Percentiles rank a stretch among this genome's conserved stretches.
Conservation (phyloP, 192 early-diverging fungal species). For the Entomortierella chlamydospora region DNA sequence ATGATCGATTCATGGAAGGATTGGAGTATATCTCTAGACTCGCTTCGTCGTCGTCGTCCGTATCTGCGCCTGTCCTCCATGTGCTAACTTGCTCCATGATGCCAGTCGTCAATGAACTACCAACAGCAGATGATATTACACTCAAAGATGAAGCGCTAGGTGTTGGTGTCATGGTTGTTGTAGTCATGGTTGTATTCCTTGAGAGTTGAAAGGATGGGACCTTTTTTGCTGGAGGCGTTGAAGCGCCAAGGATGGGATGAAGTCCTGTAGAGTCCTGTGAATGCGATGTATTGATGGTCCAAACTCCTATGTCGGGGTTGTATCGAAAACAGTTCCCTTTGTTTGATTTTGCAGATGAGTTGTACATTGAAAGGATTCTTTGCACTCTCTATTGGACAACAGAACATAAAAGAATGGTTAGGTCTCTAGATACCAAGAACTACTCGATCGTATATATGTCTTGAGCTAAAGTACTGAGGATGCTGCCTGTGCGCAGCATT, state of each 20-base stretch:
- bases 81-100: constrained; percentile 56
- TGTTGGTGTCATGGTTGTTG: constrained; percentile 35
- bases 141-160: constrained; percentile 47
- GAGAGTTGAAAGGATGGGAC: constrained; percentile 47
- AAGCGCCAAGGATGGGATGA: background rate
- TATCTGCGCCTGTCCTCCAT: constrained; percentile 48
- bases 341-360: constrained; percentile 22
- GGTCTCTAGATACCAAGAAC: too few relatives aligned
- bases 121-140: constrained; percentile 42
- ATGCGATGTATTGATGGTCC: constrained; percentile 33
- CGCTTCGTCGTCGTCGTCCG: constrained; percentile 49
- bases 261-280: background rate
- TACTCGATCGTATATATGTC: too few relatives aligned
- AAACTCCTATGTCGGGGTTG: constrained; percentile 25
- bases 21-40: constrained; percentile 50
- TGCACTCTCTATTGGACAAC: constrained; percentile 38
- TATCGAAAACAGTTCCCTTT: constrained; percentile 45
- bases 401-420: background rate
- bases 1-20: constrained; percentile 26
- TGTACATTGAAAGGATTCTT: constrained; percentile 38
- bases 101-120: constrained; percentile 44
- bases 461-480: too few relatives aligned
- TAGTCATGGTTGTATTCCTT: constrained; percentile 38
- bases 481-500: background rate
- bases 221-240: constrained; percentile 23